These are phyloP conservation scores for Gigaspora rosea DNA, from an alignment of 192 early-diverging fungal genomes.

Conservation along the genomic window DNA sequence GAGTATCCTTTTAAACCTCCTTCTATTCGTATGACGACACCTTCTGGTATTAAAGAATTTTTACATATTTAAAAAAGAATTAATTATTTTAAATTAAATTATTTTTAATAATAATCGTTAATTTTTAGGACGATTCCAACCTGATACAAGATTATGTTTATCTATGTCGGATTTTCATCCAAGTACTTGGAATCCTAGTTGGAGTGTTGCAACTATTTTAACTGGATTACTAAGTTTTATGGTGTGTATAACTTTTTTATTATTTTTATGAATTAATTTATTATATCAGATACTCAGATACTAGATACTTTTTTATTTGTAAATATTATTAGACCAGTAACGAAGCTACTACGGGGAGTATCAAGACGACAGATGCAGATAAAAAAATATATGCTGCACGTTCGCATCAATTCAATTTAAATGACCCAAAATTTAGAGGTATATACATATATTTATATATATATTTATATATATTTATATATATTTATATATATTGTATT, in stretches of 20 bases:
- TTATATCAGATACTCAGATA: background rate
- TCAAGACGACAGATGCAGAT: conserved; percentile 77
- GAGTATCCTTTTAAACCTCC: conserved; percentile 97
- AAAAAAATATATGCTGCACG: conserved; percentile 75
- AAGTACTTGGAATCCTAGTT: conserved; percentile 93
- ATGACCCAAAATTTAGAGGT: conserved; percentile 76
- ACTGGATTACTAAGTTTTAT: conserved; percentile 96
- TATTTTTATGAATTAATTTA: background rate
- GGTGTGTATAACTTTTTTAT: conserved; percentile 49
- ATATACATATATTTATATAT: conserved; percentile 1
- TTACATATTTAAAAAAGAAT: background rate
- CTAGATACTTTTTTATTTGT: conserved; percentile 8
- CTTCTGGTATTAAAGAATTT: conserved; percentile 40
- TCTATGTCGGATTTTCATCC: conserved; percentile 98
- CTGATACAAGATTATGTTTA: conserved; percentile 88
- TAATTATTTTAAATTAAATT: conserved; percentile 3
- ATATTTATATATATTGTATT: too few relatives aligned
- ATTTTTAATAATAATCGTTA: background rate
- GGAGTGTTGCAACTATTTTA: conserved; percentile 96
- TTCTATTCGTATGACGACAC: conserved; percentile 81
- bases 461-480: too few relatives aligned
- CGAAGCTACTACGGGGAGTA: conserved; percentile 92
- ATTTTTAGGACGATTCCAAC: conserved; percentile 83
- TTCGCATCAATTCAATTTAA: conserved; percentile 80
- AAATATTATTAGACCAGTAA: conserved; percentile 61